Evolutionary conservation across 1,284 basidiomycete species (phyloP).

Genomic region (Microbotryum silenes-acaulis): DNA sequence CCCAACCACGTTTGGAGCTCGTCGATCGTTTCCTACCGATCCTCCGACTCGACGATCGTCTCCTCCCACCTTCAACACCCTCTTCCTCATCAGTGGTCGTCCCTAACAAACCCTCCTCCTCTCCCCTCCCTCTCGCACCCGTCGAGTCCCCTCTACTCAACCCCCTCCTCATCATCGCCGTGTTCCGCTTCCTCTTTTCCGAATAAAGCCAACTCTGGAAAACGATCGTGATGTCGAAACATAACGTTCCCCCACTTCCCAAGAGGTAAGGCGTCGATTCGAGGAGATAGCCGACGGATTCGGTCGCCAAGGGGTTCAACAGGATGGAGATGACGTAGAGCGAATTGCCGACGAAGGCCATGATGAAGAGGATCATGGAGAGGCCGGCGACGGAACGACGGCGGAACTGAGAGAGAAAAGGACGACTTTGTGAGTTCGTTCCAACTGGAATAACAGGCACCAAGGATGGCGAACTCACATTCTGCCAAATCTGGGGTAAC

Average conservation of each 20-base stretch:
- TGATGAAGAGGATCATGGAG: conserved; percentile 84
- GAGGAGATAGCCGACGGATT: conserved; percentile 18
- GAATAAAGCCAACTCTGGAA: conserved; percentile 53
- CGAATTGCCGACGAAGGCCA: conserved; percentile 81
- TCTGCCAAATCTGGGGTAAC: conserved; percentile 94
- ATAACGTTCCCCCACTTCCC: conserved; percentile 27
- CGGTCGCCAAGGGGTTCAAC: conserved; percentile 45
- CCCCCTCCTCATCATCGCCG: too few species aligned
- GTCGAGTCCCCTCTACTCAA: too few species aligned
- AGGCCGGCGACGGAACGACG: conserved; percentile 89
- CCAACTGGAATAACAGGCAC: background rate
- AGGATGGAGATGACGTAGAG: conserved; percentile 74
- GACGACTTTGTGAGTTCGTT: conserved; percentile 2
- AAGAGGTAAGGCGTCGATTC: conserved; percentile 29
- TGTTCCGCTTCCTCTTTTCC: conserved; percentile 7
- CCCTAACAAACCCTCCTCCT: too few species aligned
- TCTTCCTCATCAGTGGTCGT: too few species aligned
- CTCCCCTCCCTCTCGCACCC: too few species aligned
- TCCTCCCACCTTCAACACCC: too few species aligned
- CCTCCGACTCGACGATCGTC: too few species aligned
- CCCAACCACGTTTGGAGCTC: too few species aligned
- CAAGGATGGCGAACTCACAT: conserved; percentile 53
- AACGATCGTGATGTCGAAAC: conserved; percentile 78
- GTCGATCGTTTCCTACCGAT: too few species aligned
- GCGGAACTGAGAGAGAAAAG: conserved; percentile 53